Evolutionary conservation across 1,284 basidiomycete species (phyloP).

Genomic region (Xerocomus amazonicus): DNA sequence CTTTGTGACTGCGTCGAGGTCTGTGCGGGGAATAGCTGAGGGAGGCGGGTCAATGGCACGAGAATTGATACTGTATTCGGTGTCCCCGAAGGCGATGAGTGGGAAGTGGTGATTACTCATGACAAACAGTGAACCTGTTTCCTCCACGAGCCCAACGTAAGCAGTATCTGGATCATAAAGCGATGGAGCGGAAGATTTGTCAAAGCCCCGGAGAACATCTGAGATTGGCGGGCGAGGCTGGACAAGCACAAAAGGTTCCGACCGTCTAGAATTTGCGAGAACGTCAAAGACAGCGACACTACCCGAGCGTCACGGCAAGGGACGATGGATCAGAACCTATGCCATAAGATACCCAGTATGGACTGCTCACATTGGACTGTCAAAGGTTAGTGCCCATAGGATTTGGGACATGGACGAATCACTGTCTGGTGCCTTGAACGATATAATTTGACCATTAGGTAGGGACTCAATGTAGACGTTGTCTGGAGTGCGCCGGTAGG

Average conservation of each 20-base stretch:
- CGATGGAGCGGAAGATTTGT: conserved; percentile 35
- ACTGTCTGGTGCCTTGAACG: conserved; percentile 52
- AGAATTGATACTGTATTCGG: conserved; percentile 31
- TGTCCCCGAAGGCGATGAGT: conserved; percentile 65
- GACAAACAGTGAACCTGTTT: conserved; percentile 71
- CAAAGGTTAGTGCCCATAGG: conserved; percentile 42
- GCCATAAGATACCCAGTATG: not conserved
- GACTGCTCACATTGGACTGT: conserved; percentile 27
- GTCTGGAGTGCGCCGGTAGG: conserved; percentile 70
- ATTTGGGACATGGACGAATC: conserved; percentile 36
- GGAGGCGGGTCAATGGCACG: conserved; percentile 38
- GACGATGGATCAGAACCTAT: conserved; percentile 5
- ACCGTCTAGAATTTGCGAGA: conserved; percentile 44
- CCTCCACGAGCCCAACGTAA: conserved; percentile 71
- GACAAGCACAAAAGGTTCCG: conserved; percentile 68
- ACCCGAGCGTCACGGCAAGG: not conserved
- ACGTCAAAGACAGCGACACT: conserved; percentile 82
- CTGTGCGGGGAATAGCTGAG: conserved; percentile 22
- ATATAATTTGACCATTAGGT: conserved; percentile 71
- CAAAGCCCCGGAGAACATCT: conserved; percentile 48
- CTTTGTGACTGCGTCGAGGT: conserved; percentile 44
- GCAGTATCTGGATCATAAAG: conserved; percentile 54
- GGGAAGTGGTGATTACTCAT: conserved; percentile 75
- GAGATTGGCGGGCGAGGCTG: conserved; percentile 72
- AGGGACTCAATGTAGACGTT: conserved; percentile 74